These are phyloP conservation scores for Coemansia sp. DNA, from an alignment of 192 early-diverging fungal genomes.

Conservation along the genomic window DNA sequence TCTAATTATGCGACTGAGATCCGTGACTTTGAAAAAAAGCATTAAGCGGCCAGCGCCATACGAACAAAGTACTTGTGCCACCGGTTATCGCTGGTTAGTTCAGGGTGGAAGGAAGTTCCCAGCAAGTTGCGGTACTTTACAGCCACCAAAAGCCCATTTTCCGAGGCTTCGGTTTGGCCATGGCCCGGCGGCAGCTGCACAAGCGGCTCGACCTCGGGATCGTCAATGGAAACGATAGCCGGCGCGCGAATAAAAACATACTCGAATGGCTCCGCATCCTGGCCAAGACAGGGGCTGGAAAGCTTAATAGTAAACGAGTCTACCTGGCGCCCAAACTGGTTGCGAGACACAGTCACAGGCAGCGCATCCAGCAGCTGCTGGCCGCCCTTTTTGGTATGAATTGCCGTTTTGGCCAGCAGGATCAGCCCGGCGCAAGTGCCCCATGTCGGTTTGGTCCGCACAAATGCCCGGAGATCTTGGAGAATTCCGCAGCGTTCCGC, in stretches of 20 bases:
- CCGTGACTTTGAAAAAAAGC: background rate
- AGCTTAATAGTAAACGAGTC: slow-evolving; percentile 85
- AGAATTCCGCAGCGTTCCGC: slow-evolving; percentile 82
- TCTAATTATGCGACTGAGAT: too few species aligned
- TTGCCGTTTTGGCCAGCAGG: slow-evolving; percentile 74
- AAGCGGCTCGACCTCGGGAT: slow-evolving; percentile 72
- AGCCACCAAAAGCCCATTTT: slow-evolving; percentile 74
- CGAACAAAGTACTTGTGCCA: slow-evolving; percentile 85
- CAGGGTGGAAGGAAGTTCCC: slow-evolving; percentile 95
- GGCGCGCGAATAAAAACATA: slow-evolving; percentile 96
- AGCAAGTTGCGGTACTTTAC: slow-evolving; percentile 84
- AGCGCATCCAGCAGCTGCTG: slow-evolving; percentile 83
- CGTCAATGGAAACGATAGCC: slow-evolving; percentile 67
- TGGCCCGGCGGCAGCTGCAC: slow-evolving; percentile 56
- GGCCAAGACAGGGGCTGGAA: slow-evolving; percentile 52
- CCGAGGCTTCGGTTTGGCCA: slow-evolving; percentile 52
- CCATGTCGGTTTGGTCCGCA: slow-evolving; percentile 75
- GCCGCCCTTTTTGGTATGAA: slow-evolving; percentile 77
- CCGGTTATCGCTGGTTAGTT: slow-evolving; percentile 84
- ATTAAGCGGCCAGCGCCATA: slow-evolving; percentile 22
- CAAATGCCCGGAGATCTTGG: slow-evolving; percentile 76
- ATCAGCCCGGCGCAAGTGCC: slow-evolving; percentile 98
- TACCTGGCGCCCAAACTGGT: slow-evolving; percentile 91
- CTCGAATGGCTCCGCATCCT: slow-evolving; percentile 43
- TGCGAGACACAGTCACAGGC: slow-evolving; percentile 80